Evolutionary conservation across 2,329 filamentous ascomycete species (phyloP).

Genomic region (Fusarium compactum): DNA sequence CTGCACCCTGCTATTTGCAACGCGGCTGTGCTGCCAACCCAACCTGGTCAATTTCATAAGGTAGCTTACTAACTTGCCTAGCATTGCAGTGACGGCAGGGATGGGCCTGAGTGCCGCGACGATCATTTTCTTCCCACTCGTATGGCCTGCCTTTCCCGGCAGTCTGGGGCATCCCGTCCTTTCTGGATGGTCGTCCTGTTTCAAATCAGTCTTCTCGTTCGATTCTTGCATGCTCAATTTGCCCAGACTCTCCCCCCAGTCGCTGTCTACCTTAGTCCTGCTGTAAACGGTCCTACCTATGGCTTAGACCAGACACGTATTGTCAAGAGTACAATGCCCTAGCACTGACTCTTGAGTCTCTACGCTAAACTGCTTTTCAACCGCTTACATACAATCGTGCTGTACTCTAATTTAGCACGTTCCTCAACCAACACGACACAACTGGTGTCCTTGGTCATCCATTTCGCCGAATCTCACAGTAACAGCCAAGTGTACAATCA

Average conservation of each 20-base stretch:
- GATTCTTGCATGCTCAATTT: constrained; percentile 48
- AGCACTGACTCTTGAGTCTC: neutral
- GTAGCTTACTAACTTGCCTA: neutral
- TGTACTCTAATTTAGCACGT: constrained; percentile 9
- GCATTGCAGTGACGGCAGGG: constrained; percentile 9
- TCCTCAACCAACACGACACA: neutral
- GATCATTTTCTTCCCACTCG: constrained; percentile 45
- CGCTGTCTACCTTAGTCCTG: neutral
- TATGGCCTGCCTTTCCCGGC: constrained; percentile 37
- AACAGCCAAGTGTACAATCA: neutral
- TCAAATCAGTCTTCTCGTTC: constrained; percentile 45
- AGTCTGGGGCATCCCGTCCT: constrained; percentile 49
- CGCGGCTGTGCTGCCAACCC: constrained; percentile 43
- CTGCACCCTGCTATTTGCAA: constrained; percentile 45
- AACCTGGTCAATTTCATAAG: neutral
- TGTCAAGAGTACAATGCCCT: neutral
- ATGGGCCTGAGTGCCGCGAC: constrained; percentile 46
- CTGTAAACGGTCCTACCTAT: neutral
- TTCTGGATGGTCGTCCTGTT: constrained; percentile 37
- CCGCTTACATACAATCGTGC: neutral
- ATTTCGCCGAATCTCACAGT: neutral
- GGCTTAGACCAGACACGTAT: neutral
- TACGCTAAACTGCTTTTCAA: neutral
- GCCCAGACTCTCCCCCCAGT: neutral
- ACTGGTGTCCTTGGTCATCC: neutral